Percentiles rank a stretch among this genome's conserved stretches.
Conservation (phyloP, 1,284 basidiomycete species). For the Thecaphora thlaspeos region DNA sequence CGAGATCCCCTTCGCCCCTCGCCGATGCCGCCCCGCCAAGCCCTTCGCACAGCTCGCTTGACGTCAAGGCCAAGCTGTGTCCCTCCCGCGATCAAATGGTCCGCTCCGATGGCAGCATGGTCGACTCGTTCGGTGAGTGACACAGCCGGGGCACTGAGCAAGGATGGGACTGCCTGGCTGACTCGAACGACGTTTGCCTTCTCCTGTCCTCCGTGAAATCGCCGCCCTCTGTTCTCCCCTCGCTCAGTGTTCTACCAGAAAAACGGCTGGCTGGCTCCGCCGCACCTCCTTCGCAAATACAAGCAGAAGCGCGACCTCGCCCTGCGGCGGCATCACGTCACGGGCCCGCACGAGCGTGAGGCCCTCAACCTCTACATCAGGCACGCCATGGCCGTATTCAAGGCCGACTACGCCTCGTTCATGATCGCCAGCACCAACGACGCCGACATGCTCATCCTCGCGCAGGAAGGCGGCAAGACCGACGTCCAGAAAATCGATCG, state of each 20-base stretch:
- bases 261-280: conserved; percentile 36
- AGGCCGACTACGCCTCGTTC: conserved; percentile 30
- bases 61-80: not conserved
- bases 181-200: too few relatives aligned
- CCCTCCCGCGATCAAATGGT: not conserved
- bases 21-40: not conserved
- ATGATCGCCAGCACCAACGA: conserved; percentile 27
- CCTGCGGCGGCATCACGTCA: conserved; percentile 21
- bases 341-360: conserved; percentile 17
- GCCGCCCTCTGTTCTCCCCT: too few relatives aligned
- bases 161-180: not conserved
- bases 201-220: too few relatives aligned
- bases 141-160: not conserved
- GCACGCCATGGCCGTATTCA: conserved; percentile 35
- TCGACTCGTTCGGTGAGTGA: not conserved
- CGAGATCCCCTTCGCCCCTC: not conserved
- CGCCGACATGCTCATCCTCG: conserved; percentile 29
- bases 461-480: conserved; percentile 17
- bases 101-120: not conserved
- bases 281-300: conserved; percentile 18
- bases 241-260: conserved; percentile 12
- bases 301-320: conserved; percentile 12
- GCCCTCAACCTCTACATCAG: conserved; percentile 21
- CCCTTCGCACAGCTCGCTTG: not conserved
- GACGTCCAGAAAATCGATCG: conserved; percentile 11